phyloP scores from a whole-genome alignment of 2,329 filamentous ascomycete genomes.

The Neofusicoccum parvum region DNA sequence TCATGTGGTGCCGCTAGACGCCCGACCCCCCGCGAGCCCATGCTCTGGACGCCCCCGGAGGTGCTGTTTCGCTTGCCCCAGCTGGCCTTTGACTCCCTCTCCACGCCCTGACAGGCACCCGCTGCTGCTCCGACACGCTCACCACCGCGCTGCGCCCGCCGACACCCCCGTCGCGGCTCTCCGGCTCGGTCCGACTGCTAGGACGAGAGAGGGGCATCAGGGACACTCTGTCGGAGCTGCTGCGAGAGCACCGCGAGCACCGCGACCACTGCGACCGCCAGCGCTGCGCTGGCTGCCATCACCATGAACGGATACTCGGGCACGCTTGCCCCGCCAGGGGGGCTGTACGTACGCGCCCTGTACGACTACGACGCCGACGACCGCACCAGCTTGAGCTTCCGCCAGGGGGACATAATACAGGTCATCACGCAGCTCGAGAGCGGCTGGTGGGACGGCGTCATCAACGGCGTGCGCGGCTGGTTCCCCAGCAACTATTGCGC shows the following conservation, averaged over 20 bases:
- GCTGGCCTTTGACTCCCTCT: slow-evolving; percentile 20
- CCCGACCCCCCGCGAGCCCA: slow-evolving; percentile 22
- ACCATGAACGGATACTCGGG: slow-evolving; percentile 55
- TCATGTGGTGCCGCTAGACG: slow-evolving; percentile 19
- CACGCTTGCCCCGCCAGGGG: slow-evolving; percentile 52
- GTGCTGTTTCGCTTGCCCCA: slow-evolving; percentile 22
- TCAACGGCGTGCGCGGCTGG: slow-evolving; percentile 95
- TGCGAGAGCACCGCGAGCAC: slow-evolving; percentile 10
- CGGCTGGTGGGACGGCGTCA: slow-evolving; percentile 99
- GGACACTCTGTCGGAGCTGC: slow-evolving; percentile 5
- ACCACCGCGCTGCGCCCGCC: slow-evolving; percentile 7
- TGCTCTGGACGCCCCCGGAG: slow-evolving; percentile 22
- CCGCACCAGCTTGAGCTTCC: slow-evolving; percentile 93
- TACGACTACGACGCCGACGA: slow-evolving; percentile 99
- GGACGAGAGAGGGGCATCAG: slow-evolving; percentile 19
- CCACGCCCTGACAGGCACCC: neutral
- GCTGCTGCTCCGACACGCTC: slow-evolving; percentile 6
- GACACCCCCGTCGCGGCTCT: slow-evolving; percentile 15
- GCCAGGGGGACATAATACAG: slow-evolving; percentile 95
- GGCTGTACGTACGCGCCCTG: slow-evolving; percentile 88
- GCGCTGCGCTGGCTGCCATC: slow-evolving; percentile 25
- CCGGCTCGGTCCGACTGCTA: slow-evolving; percentile 22
- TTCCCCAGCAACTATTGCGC: slow-evolving; percentile 99
- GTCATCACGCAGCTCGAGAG: slow-evolving; percentile 98
- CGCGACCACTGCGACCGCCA: slow-evolving; percentile 21